Conservation (phyloP, 169 alveolate species). For the Hepatocystis sp. region DNA sequence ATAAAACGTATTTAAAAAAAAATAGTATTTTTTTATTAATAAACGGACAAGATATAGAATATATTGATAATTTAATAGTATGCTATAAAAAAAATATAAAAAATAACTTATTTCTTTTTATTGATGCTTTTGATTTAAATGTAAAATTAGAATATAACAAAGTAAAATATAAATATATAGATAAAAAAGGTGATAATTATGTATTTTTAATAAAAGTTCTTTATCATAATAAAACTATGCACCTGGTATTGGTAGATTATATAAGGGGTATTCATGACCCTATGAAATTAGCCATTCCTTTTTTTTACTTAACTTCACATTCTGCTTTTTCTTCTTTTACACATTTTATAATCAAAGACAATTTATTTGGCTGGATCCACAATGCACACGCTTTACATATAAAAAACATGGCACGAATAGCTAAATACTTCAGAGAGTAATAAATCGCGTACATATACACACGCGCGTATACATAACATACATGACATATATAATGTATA, state of each 20-base stretch:
- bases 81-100: too few relatives aligned
- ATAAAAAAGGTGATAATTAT: constrained; percentile 14
- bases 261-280: constrained; percentile 52
- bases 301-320: constrained; percentile 37
- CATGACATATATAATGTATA: too few relatives aligned
- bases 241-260: constrained; percentile 35
- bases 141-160: constrained; percentile 33
- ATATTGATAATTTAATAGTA: too few relatives aligned
- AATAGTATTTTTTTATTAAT: constrained; percentile 47
- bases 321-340: constrained; percentile 26
- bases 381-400: constrained; percentile 11
- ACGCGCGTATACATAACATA: neutral
- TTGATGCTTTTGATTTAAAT: too few relatives aligned
- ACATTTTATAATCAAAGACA: constrained; percentile 60
- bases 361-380: constrained; percentile 62
- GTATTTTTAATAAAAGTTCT: constrained; percentile 52
- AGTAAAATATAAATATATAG: constrained; percentile 27
- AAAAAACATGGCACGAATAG: constrained; percentile 11
- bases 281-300: constrained; percentile 50
- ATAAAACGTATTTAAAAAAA: constrained; percentile 31
- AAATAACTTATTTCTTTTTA: too few relatives aligned
- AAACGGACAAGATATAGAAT: constrained; percentile 59
- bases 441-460: neutral
- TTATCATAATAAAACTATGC: constrained; percentile 16
- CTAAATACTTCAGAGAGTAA: constrained; percentile 29